These are phyloP conservation scores for Penicillium sp. DNA, from an alignment of 2,329 filamentous ascomycete species.

Conservation along the genomic window DNA sequence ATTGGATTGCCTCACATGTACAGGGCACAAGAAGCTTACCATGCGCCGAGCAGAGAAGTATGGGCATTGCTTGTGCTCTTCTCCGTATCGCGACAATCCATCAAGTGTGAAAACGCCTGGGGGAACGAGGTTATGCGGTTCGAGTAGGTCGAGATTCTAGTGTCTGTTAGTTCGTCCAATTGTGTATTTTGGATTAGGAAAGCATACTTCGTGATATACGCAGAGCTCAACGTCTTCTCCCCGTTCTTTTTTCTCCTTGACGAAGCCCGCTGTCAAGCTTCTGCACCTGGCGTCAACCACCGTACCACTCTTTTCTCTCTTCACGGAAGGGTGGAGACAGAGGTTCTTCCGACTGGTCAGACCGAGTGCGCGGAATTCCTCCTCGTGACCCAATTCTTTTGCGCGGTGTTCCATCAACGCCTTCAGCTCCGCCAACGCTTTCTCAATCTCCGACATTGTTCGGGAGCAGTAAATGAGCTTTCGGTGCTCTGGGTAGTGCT, in stretches of 20 bases:
- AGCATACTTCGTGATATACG: slow-evolving; percentile 83
- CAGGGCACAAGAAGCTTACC: slow-evolving; percentile 53
- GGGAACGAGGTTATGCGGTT: slow-evolving; percentile 91
- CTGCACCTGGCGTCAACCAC: slow-evolving; percentile 95
- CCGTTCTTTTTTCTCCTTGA: slow-evolving; percentile 94
- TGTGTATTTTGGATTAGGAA: background rate
- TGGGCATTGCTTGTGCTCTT: slow-evolving; percentile 94
- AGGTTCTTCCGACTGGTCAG: slow-evolving; percentile 96
- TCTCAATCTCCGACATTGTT: slow-evolving; percentile 99
- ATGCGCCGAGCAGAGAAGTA: slow-evolving; percentile 96
- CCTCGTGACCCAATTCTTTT: slow-evolving; percentile 82
- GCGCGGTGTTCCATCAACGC: slow-evolving; percentile 92
- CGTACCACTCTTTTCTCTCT: slow-evolving; percentile 90
- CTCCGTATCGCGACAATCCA: slow-evolving; percentile 82
- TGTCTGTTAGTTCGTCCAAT: slow-evolving; percentile 22
- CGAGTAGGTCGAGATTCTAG: slow-evolving; percentile 87
- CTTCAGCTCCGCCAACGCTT: slow-evolving; percentile 88
- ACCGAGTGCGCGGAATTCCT: slow-evolving; percentile 91
- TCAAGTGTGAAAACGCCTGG: slow-evolving; percentile 96
- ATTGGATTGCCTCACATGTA: background rate
- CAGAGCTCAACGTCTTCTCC: slow-evolving; percentile 94
- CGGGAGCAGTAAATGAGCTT: slow-evolving; percentile 99
- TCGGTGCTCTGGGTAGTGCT: slow-evolving; percentile 85
- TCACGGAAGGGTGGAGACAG: slow-evolving; percentile 93
- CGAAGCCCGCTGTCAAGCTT: slow-evolving; percentile 92